phyloP scores from a whole-genome alignment of 306 rosid species.

The Carpinus fangiana region DNA sequence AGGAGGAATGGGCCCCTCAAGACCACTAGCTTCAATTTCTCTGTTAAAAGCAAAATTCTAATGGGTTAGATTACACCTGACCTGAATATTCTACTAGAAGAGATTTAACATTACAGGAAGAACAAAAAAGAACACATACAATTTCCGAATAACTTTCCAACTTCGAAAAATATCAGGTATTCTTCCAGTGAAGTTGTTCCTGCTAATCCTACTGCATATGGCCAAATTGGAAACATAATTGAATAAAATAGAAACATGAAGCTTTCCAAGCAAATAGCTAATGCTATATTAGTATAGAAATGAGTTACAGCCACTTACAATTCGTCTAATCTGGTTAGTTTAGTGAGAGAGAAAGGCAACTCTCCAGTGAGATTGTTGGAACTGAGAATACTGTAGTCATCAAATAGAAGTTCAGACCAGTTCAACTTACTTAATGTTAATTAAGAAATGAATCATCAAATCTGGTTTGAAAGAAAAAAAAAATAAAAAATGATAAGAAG shows the following conservation, averaged over 20 bases:
- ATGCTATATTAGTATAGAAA: background rate
- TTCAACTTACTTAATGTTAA: too few relatives aligned
- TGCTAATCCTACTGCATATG: slow-evolving; percentile 25
- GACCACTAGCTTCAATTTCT: slow-evolving; percentile 38
- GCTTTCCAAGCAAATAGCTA: background rate
- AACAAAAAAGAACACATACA: slow-evolving; percentile 3
- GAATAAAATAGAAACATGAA: background rate
- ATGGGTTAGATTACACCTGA: background rate
- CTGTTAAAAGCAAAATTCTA: slow-evolving; percentile 6
- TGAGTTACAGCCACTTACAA: slow-evolving; percentile 13
- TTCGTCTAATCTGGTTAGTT: background rate
- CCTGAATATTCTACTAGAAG: background rate
- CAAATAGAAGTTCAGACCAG: background rate
- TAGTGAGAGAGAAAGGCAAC: slow-evolving; percentile 17
- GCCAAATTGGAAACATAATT: background rate
- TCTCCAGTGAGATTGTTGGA: slow-evolving; percentile 29
- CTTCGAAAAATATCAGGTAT: slow-evolving; percentile 23
- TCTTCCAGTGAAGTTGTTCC: slow-evolving; percentile 44
- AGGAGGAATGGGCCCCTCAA: slow-evolving; percentile 32
- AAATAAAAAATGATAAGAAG: too few relatives aligned
- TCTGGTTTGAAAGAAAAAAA: background rate
- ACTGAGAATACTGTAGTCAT: slow-evolving; percentile 12
- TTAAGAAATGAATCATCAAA: background rate
- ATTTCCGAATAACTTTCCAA: slow-evolving; percentile 8
- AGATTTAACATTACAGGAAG: background rate